A percentile compares a stretch with the other conserved stretches of the same genome.
Evolutionary conservation across 345 rosid genomes (phyloP).

Genomic region (Populus euphratica): DNA sequence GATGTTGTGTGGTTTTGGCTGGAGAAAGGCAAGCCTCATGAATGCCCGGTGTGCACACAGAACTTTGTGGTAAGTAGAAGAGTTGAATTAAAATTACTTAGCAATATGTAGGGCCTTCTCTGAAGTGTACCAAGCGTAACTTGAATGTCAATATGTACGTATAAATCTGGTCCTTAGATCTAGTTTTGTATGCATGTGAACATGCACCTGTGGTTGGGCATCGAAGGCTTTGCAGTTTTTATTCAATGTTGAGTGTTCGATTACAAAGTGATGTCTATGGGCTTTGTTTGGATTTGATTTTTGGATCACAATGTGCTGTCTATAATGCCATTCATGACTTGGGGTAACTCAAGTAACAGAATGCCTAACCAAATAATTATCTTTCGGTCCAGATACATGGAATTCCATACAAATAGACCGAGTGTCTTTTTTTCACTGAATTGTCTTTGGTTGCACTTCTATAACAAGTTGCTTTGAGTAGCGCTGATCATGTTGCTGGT

Average conservation of each 20-base stretch:
- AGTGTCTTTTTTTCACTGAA: not conserved
- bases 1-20: constrained; percentile 99
- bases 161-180: not conserved
- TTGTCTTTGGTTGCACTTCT: not conserved
- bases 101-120: not conserved
- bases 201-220: not conserved
- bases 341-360: not conserved
- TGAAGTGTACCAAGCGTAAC: not conserved
- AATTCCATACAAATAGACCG: not conserved
- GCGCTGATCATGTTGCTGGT: constrained; percentile 1
- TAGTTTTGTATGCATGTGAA: not conserved
- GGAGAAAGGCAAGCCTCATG: constrained; percentile 75
- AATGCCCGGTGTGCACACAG: constrained; percentile 86
- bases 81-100: not conserved
- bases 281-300: not conserved
- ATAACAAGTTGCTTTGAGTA: not conserved
- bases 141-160: not conserved
- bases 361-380: not conserved
- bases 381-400: not conserved
- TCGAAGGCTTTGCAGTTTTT: not conserved
- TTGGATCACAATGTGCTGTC: not conserved
- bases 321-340: not conserved
- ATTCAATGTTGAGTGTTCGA: not conserved
- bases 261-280: not conserved
- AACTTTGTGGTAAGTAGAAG: constrained; percentile 66